Base-by-base conservation (phyloP, 2,329 filamentous ascomycete genomes). In the Xylariaceae sp. region DNA sequence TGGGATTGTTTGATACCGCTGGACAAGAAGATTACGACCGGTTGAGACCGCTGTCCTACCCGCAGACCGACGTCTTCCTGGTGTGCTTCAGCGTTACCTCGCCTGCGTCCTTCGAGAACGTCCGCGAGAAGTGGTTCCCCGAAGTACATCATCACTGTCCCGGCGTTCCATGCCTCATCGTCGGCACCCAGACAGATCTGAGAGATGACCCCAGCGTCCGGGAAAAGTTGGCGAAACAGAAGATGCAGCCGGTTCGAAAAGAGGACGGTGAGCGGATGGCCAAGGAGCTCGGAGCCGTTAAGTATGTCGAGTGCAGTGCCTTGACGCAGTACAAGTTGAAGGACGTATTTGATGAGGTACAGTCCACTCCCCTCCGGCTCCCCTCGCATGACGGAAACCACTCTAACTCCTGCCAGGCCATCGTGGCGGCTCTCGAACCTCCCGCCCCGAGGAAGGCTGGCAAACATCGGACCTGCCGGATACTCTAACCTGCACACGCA, bases 11-110 rank as follows among this genome's bases (percentile, higher is more conserved):
- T 59, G 92, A 98, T 80, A 98, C 92, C 23, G 92, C 92, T 43
- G 92, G 92, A 63, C 92, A 98, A 70, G 92, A 98, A 74, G 90
- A 98, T 80, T 96, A 96, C 68, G 92, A 98, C 64, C 83, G 92
- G 53, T 79, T 98, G 45, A 85, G 92, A 56, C 92, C 92, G 30
- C 77, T 96, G 40, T 96, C 92, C 44, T 98, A 98, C 61, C 92
- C 92, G 1, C 92, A 96, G 67, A 96, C 92, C 52, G 92, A 96
- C 57, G 92, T 96, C 47, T 96, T 98, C 69, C 82, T 98, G 39
- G 89, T 98, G 52, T 98, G 92, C 72, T 98, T 96, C 65, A 94
- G 88, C 57, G 89, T 98, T 56, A 95, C 89, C 37, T 95, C 90
- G 29, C 92, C 90, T 25, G 89, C 92, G 25, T 95, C 89, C 6